Evolutionary conservation across 148 eudicot species (phyloP).

Genomic region (Cornus controversa): DNA sequence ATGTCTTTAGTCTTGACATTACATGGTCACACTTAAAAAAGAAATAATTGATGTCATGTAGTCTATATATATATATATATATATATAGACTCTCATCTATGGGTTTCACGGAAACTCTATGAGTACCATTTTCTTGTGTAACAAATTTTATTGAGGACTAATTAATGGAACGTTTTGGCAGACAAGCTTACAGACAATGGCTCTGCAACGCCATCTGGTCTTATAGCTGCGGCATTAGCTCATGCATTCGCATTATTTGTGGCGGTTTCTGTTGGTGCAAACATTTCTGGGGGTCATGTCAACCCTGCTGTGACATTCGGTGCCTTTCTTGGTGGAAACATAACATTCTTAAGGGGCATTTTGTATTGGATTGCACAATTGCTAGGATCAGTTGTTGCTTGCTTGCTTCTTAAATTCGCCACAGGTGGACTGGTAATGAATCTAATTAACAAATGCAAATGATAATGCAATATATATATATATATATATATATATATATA

Average conservation of each 20-base stretch:
- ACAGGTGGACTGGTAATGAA: slow-evolving; percentile 41
- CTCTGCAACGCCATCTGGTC: slow-evolving; percentile 42
- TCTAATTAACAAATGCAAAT: too few species aligned
- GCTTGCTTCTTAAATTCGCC: slow-evolving; percentile 33
- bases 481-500: too few species aligned
- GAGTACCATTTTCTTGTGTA: too few species aligned
- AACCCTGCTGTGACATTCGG: slow-evolving; percentile 50
- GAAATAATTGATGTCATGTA: too few species aligned
- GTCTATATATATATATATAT: too few species aligned
- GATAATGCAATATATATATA: too few species aligned
- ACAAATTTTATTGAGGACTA: neutral
- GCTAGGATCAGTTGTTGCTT: slow-evolving; percentile 59
- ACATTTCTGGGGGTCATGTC: too few species aligned
- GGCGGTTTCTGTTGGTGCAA: too few species aligned
- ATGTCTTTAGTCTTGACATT: too few species aligned
- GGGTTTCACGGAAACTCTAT: too few species aligned
- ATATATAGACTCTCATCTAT: too few species aligned
- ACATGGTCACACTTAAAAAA: too few species aligned
- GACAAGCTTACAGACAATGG: slow-evolving; percentile 45
- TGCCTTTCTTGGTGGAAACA: slow-evolving; percentile 61
- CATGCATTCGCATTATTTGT: slow-evolving; percentile 31
- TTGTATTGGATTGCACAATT: slow-evolving; percentile 62
- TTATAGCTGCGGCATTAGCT: slow-evolving; percentile 41
- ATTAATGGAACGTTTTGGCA: slow-evolving; percentile 20
- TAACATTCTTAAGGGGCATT: slow-evolving; percentile 46